Evolutionary conservation across 2,329 filamentous ascomycete genomes (phyloP).

Genomic region (Paracoccidioides brasiliensis): DNA sequence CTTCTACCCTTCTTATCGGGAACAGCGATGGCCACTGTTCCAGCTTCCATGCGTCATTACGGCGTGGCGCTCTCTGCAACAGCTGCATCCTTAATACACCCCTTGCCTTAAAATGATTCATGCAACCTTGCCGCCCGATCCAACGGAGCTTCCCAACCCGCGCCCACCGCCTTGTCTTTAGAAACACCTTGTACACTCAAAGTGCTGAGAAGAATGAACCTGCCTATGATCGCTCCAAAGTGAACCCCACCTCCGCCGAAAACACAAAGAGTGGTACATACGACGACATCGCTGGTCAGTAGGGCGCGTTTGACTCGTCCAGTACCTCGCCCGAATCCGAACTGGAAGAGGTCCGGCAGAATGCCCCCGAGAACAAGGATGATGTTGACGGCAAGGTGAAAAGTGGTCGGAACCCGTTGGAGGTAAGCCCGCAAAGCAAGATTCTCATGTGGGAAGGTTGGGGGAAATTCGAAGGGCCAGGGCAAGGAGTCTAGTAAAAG

Average conservation of each 20-base stretch:
- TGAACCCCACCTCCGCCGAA: conserved; percentile 1
- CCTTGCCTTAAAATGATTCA: no score
- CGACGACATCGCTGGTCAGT: not conserved
- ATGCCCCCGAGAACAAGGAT: not conserved
- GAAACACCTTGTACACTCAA: not conserved
- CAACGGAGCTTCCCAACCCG: not conserved
- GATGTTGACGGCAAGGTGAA: not conserved
- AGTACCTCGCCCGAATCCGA: not conserved
- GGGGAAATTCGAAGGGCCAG: not conserved
- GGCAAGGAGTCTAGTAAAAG: not conserved
- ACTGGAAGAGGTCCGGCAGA: not conserved
- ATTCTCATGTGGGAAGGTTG: not conserved
- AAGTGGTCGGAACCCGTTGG: not conserved
- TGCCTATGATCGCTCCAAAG: not conserved
- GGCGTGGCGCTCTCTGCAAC: no score
- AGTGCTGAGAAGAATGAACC: not conserved
- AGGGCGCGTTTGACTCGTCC: not conserved
- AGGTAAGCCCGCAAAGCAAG: conserved; percentile 1
- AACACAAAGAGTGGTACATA: not conserved
- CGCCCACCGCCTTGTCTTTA: not conserved
- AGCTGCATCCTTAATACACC: no score
- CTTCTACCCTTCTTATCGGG: no score
- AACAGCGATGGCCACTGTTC: no score
- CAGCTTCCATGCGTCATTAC: no score
- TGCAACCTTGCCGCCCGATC: not conserved